Base-by-base conservation (phyloP, 2,329 filamentous ascomycete genomes). In the Pseudogymnoascus sp. region DNA sequence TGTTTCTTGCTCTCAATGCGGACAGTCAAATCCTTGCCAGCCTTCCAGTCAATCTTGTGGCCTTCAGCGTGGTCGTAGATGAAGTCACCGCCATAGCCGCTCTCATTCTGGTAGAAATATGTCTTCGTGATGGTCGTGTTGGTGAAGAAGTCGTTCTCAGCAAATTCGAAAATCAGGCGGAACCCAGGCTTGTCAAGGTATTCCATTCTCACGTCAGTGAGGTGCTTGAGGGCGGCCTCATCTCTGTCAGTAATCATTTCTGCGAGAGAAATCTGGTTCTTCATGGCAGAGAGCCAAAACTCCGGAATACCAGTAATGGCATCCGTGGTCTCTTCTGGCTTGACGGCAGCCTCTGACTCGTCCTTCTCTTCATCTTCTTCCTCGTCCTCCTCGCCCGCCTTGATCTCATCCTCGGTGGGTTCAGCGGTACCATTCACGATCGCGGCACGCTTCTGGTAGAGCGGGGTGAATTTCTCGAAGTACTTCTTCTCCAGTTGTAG, bases 211-310 rank as follows among this genome's bases (percentile, higher is more conserved):
- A 99, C 91, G 75, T 99, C 93, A 69, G 84, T 88, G 64, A 99
- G 83, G 74, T 88, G 83, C 80, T 96, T 96, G 64, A 99, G 87
- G 62, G 93, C 95, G 70, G 86, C 87, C 84, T 99, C 95, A 75
- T 99, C 95, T 69, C 92, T 90, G 73, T 97, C 95, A 72, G 95
- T 99, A 76, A 99, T 97, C 86, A 97, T 96, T 79, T 99, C 96
- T 64, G 93, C 91, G 64, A 99, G 87, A 31, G 93, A 96, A 73
- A 95, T 86, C 77, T 97, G 93, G 83, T 99, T 99, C 85, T 99
- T 99, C 93, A 99, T 97, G 71, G 96, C 93, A 66, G 93, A 97
- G 61, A 99, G 84, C 95, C 95, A 99, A 84, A 99, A 99, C 79
- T 99, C 95, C 67, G 95, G 95, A 67, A 99, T 97, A 77, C 95